A percentile compares a stretch with the other conserved stretches of the same genome.
These are phyloP conservation scores for Plicaturopsis crispa DNA, from an alignment of 768 basidiomycete genomes.

Conservation along the genomic window DNA sequence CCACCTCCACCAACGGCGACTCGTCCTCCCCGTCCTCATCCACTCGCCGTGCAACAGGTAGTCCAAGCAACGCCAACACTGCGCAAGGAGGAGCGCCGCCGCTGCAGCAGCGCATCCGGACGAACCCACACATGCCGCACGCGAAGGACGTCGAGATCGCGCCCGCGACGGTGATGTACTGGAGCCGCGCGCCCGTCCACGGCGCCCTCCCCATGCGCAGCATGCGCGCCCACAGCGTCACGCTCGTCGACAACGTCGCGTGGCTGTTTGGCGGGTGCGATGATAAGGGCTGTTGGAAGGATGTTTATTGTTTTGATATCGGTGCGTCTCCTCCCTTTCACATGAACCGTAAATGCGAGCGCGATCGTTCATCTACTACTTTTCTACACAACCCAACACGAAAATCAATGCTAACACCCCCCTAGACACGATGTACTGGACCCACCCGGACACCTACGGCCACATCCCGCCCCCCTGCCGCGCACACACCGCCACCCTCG, in stretches of 20 bases:
- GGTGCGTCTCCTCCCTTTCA: conserved; percentile 44
- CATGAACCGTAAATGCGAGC: background rate
- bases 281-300: conserved; percentile 63
- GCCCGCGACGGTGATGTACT: conserved; percentile 76
- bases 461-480: conserved; percentile 76
- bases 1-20: conserved; percentile 14
- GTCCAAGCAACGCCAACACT: conserved; percentile 16
- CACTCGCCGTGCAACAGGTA: too few species aligned
- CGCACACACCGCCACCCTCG: conserved; percentile 82
- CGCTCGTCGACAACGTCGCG: conserved; percentile 71
- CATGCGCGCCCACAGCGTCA: conserved; percentile 80
- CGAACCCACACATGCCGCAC: conserved; percentile 54
- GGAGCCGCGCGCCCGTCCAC: conserved; percentile 78
- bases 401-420: background rate
- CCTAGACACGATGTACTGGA: conserved; percentile 86
- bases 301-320: conserved; percentile 81
- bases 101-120: conserved; percentile 21
- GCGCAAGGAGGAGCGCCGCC: conserved; percentile 14
- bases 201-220: conserved; percentile 57
- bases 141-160: conserved; percentile 49
- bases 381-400: too few species aligned
- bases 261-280: conserved; percentile 93
- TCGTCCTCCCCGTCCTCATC: conserved; percentile 16
- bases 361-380: background rate
- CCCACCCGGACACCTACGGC: conserved; percentile 68